These are phyloP conservation scores for Colletotrichum gloeosporioides DNA, from an alignment of 2,329 filamentous ascomycete genomes.

Conservation along the genomic window DNA sequence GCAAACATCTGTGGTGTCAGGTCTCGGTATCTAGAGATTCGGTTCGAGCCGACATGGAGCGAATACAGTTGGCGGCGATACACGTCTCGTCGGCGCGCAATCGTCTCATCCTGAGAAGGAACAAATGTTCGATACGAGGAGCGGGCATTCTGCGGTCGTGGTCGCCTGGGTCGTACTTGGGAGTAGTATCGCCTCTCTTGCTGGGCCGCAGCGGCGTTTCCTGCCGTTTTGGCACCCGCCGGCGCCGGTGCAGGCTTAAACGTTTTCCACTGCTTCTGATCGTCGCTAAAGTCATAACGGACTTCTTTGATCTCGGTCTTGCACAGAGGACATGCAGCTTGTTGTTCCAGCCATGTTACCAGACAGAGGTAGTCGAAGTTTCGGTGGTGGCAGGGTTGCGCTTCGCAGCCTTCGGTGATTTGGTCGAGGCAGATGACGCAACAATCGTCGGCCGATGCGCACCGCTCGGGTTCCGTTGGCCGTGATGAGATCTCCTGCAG, in stretches of 20 bases:
- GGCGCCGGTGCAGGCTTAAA: slow-evolving; percentile 43
- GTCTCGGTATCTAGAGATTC: slow-evolving; percentile 76
- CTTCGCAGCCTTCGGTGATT: slow-evolving; percentile 74
- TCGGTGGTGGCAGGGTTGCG: slow-evolving; percentile 78
- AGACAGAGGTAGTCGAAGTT: slow-evolving; percentile 89
- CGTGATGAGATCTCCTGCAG: slow-evolving; percentile 43
- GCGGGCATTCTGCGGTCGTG: slow-evolving; percentile 18
- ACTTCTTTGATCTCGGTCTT: slow-evolving; percentile 62
- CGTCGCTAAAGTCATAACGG: slow-evolving; percentile 55
- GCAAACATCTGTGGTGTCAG: slow-evolving; percentile 72
- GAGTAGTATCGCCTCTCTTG: background rate
- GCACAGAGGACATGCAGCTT: slow-evolving; percentile 81
- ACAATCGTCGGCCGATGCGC: slow-evolving; percentile 38
- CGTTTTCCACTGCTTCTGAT: slow-evolving; percentile 56
- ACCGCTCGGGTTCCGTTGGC: slow-evolving; percentile 15
- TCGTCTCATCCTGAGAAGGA: slow-evolving; percentile 29
- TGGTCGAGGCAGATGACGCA: slow-evolving; percentile 89
- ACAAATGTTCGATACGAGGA: slow-evolving; percentile 24
- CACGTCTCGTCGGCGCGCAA: slow-evolving; percentile 71
- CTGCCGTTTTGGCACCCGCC: background rate
- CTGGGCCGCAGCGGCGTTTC: background rate
- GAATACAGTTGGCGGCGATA: slow-evolving; percentile 78
- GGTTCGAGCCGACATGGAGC: slow-evolving; percentile 82
- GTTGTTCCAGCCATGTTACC: slow-evolving; percentile 78
- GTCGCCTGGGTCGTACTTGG: slow-evolving; percentile 6